Percentiles rank a stretch among this genome's conserved stretches.
These are phyloP conservation scores for Escallonia herrerae DNA, from an alignment of 129 eudicot species.

Conservation along the genomic window DNA sequence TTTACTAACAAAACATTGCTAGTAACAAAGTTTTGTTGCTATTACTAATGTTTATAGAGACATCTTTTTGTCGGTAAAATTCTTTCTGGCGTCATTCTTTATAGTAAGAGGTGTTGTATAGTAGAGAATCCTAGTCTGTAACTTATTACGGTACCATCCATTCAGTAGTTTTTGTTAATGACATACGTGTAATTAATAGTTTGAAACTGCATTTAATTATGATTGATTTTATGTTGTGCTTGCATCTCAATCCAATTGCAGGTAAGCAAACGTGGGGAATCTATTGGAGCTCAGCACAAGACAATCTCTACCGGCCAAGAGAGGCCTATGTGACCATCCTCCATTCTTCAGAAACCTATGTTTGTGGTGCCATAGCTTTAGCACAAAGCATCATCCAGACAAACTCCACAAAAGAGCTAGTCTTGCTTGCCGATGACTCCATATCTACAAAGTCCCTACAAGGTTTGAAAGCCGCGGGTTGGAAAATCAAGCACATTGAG, in stretches of 20 bases:
- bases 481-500: conserved; percentile 62
- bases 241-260: background rate
- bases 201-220: no score
- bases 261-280: conserved; percentile 2
- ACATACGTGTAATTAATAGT: no score
- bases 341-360: conserved; percentile 71
- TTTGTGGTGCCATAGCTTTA: conserved; percentile 81
- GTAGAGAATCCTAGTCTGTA: no score
- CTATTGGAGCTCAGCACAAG: background rate
- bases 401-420: conserved; percentile 56
- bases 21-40: no score
- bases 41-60: no score
- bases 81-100: no score
- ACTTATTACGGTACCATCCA: no score
- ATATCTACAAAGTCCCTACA: conserved; percentile 34
- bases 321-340: conserved; percentile 78
- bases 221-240: no score
- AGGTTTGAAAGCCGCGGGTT: conserved; percentile 58
- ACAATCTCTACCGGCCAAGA: conserved; percentile 16
- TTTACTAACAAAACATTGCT: no score
- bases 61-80: no score
- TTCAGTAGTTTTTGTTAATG: no score
- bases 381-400: conserved; percentile 77
- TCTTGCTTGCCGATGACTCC: conserved; percentile 60
- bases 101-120: no score